Evolutionary conservation across 495 filamentous ascomycete species (phyloP).

Genomic region (Xylaria palmicola): DNA sequence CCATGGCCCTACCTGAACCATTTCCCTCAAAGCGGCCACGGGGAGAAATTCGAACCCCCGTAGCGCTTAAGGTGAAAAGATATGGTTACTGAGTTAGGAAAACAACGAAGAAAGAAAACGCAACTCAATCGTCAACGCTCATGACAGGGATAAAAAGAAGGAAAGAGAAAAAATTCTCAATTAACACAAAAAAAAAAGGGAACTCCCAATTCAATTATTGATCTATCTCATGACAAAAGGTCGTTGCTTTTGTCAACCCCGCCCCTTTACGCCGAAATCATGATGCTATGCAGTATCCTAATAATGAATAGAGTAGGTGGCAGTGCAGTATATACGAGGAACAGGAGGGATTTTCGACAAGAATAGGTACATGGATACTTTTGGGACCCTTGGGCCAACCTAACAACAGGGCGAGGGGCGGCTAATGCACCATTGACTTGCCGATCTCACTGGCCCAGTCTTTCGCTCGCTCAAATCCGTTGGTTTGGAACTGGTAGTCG

Average conservation of each 20-base stretch:
- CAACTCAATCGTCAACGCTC: neutral
- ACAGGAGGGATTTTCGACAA: neutral
- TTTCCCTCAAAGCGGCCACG: neutral
- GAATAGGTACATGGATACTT: too few species aligned
- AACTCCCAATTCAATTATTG: neutral
- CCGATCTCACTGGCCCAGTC: slow-evolving; percentile 93
- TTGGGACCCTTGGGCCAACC: neutral
- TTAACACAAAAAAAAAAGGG: too few species aligned
- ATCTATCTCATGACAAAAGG: neutral
- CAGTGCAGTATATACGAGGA: slow-evolving; percentile 10
- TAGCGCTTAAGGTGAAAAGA: neutral
- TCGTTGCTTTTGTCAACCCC: neutral
- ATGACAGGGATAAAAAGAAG: neutral
- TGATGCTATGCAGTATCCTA: neutral
- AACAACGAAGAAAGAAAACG: neutral
- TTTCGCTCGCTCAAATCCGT: slow-evolving; percentile 86
- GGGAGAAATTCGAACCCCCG: neutral
- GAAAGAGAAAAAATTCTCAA: neutral
- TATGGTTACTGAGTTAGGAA: too few species aligned
- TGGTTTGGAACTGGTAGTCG: slow-evolving; percentile 79
- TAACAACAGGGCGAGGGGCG: neutral
- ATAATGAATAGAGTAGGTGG: neutral
- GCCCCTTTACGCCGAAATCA: neutral
- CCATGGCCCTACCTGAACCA: slow-evolving; percentile 2
- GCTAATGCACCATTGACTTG: slow-evolving; percentile 53